Evolutionary conservation across 768 basidiomycete genomes (phyloP).

Genomic region (Lactifluus pinguis): DNA sequence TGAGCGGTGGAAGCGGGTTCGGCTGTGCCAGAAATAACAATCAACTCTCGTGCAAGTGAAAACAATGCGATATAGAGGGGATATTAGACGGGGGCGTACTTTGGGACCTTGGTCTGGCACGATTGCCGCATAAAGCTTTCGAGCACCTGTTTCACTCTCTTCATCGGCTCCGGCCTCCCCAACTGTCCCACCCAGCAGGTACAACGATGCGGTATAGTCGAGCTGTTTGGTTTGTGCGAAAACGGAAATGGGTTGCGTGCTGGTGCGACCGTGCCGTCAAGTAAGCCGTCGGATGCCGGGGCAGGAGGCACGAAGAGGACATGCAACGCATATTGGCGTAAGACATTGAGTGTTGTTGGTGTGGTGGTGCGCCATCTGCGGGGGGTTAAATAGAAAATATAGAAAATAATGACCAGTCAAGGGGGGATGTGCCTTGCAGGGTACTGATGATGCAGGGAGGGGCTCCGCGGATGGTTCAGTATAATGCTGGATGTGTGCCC

Average conservation of each 20-base stretch:
- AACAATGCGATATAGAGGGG: background rate
- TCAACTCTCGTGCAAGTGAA: background rate
- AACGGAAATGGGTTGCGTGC: slow-evolving; percentile 81
- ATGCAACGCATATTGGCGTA: slow-evolving; percentile 81
- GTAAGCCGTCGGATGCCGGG: slow-evolving; percentile 34
- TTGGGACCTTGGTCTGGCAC: slow-evolving; percentile 71
- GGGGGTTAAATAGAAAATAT: no score
- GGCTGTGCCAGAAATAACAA: slow-evolving; percentile 33
- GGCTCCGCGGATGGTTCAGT: slow-evolving; percentile 68
- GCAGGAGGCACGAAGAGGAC: slow-evolving; percentile 68
- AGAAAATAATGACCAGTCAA: slow-evolving; percentile 53
- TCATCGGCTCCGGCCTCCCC: slow-evolving; percentile 50
- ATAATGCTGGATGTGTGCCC: slow-evolving; percentile 85
- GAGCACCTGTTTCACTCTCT: slow-evolving; percentile 44
- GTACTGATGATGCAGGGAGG: slow-evolving; percentile 46
- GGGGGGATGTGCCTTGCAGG: slow-evolving; percentile 67
- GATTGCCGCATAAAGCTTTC: slow-evolving; percentile 55
- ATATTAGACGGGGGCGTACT: no score
- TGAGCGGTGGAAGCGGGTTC: slow-evolving; percentile 63
- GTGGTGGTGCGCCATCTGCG: slow-evolving; percentile 83
- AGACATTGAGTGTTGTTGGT: slow-evolving; percentile 61
- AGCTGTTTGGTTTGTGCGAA: slow-evolving; percentile 77
- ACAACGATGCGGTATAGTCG: slow-evolving; percentile 85
- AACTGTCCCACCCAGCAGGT: slow-evolving; percentile 96
- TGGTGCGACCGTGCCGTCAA: slow-evolving; percentile 35